phyloP scores from a whole-genome alignment of 805 yeast species.

The Metschnikowia koreensis region DNA sequence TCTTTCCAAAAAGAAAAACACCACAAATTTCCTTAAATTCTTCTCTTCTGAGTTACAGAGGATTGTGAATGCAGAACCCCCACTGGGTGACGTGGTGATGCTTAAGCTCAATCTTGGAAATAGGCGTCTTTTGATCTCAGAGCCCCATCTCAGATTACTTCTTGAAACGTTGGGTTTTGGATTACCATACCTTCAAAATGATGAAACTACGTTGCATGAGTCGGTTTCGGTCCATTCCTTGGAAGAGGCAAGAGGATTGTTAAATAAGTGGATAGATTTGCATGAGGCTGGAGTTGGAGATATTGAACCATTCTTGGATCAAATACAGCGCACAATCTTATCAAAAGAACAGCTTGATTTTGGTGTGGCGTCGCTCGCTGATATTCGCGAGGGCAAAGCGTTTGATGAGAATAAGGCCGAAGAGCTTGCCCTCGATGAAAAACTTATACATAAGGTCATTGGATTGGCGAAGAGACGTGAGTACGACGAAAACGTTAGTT shows the following conservation, averaged over 20 bases:
- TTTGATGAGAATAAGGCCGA: constrained; percentile 8
- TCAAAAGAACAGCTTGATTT: constrained; percentile 16
- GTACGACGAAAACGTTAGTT: constrained; percentile 14
- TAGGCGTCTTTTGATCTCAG: constrained; percentile 39
- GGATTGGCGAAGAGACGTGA: constrained; percentile 20
- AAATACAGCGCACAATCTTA: constrained; percentile 11
- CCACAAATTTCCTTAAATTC: constrained; percentile 39
- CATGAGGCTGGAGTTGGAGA: constrained; percentile 19
- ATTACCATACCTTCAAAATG: constrained; percentile 40
- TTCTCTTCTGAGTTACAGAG: constrained; percentile 37
- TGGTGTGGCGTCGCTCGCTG: constrained; percentile 12
- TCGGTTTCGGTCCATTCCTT: constrained; percentile 31
- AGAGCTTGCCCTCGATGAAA: constrained; percentile 8
- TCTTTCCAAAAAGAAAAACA: constrained; percentile 42
- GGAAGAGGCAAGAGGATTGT: constrained; percentile 30
- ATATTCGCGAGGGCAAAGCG: constrained; percentile 10
- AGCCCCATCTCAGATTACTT: constrained; percentile 49
- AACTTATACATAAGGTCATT: constrained; percentile 9
- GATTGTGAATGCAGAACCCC: constrained; percentile 19
- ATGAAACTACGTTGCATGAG: constrained; percentile 38
- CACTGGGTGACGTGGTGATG: background rate
- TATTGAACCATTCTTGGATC: constrained; percentile 22
- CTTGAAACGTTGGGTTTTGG: constrained; percentile 46
- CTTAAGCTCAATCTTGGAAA: constrained; percentile 16
- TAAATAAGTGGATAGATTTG: constrained; percentile 41